Evolutionary conservation across 495 filamentous ascomycete species (phyloP), one percentile per base, ranked within the genome.

Genomic region (Ramalina intermedia): DNA sequence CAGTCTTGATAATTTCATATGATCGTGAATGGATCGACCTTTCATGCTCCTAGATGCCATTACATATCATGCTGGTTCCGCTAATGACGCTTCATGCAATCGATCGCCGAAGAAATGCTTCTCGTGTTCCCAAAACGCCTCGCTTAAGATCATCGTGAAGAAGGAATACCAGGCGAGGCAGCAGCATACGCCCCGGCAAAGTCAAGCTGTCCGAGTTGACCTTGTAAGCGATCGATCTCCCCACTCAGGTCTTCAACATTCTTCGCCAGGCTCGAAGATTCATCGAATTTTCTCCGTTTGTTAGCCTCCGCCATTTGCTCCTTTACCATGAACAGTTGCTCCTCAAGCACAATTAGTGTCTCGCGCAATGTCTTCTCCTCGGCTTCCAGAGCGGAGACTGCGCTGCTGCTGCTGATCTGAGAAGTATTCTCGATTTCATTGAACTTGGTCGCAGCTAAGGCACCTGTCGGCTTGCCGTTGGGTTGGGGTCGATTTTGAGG

Each of bases 291-390:
- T 47, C 91, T 73, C 33, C 80, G 74, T 51, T 80, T 84, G 45
- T 81, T 83, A 3, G 91, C 90, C 41, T 84, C 80, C 6, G 71
- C 79, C 42, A 96, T 74, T 87, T 96, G 96, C 55, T 85, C 82
- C 16, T 79, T 74, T 0, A 98, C 87, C 58, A 96, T 75, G 59
- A 95, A 96, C 59, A 79, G 78, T 64, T 98, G 91, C 61, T 98
- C 91, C 66, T 96, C 91, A 0, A 98, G 70, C 20, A 98, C 85
- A 38, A 94, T 87, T 16, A 96, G 64, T 37, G 78, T 69, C 57
- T 96, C 90, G 12, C 84, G 74, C 1, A 94, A 64, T 26, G 87
- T 79, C 55, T 89, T 94, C 60, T 98, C 93, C 58, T 93, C 86
- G 8, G 74, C 78, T 61, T 94, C 86, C 16, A 94, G 65, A 4